Base-by-base conservation (phyloP, 257 asterid species). In the Fraxinus pennsylvanica region DNA sequence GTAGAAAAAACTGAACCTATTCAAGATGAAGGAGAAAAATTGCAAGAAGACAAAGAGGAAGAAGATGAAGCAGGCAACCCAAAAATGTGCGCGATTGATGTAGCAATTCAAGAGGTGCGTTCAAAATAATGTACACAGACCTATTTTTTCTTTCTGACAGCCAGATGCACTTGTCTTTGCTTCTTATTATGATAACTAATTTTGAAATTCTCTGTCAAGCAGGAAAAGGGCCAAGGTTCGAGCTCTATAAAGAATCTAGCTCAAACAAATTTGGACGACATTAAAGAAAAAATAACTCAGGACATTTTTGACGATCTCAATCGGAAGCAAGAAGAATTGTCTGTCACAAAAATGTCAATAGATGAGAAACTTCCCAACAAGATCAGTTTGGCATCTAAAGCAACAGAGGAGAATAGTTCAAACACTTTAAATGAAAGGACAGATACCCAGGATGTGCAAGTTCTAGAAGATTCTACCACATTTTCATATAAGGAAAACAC, bases 61-160 rank as follows among this genome's bases (percentile, higher is more conserved):
- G 63, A 52, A 52, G 63, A 52, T 22, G 22, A 52, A 52, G 63
- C 63, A 12, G 19, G 52, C 19, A 45, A 45, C 19, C 52, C 4
- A 5, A 45, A 45, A 45, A 14, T 10, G 52, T 14, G 17, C 19
- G 9, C 74, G 50, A 77, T 57, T 32, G 22, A 72, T 59, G 63
- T 59, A n/a, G 75, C 76, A 38, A 75, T 68, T 73, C 80, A 80
- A 35, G 82, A 85, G 81, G 87, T 78, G 50, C 71, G 75, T 54
- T 41, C 69, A 54, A 52, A 50, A 66, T 50, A 43, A 77, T 39
- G 76, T 21, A 54, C 59, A 35, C 9, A 25, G 38, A 35, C 52
- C 5, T 8, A 71, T 50, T 73, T 63, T 45, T 61, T 72, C 52
- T 32, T 79, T 76, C 84, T 79, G 38, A 71, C 76, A 22, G 72